phyloP scores from a whole-genome alignment of 2,329 filamentous ascomycete species.

The Penicillium palitans region DNA sequence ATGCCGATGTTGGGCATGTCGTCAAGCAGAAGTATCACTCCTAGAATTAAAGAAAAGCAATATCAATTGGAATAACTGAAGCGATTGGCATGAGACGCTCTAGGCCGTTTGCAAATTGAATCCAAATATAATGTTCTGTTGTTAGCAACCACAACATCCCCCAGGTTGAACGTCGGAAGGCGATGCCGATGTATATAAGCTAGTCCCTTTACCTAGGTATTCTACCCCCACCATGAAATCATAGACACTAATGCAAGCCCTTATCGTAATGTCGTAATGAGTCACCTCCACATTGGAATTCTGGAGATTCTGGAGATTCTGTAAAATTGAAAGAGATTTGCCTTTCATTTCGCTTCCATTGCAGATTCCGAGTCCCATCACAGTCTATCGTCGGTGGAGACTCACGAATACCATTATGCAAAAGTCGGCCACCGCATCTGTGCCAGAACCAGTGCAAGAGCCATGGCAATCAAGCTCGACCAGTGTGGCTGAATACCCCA shows the following conservation, averaged over 20 bases:
- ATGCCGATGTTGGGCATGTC: background rate
- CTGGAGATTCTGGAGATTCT: background rate
- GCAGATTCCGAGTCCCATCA: background rate
- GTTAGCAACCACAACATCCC: background rate
- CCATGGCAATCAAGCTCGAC: constrained; percentile 7
- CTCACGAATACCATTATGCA: background rate
- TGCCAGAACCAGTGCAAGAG: background rate
- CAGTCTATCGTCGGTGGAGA: background rate
- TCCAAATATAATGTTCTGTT: background rate
- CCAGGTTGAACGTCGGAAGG: background rate
- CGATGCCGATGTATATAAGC: background rate
- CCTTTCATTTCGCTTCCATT: background rate
- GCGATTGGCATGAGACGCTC: background rate
- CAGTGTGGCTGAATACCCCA: background rate
- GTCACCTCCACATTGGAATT: background rate
- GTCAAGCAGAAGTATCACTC: background rate
- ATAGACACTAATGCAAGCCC: background rate
- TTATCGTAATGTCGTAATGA: constrained; percentile 1
- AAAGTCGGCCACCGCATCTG: background rate
- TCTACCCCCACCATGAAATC: constrained; percentile 4
- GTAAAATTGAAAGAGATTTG: background rate
- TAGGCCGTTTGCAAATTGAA: background rate
- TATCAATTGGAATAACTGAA: background rate
- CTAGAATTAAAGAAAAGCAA: background rate
- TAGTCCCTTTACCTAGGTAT: background rate